Evolutionary conservation across 805 yeast genomes (phyloP).

Genomic region (Yarrowia divulgata): DNA sequence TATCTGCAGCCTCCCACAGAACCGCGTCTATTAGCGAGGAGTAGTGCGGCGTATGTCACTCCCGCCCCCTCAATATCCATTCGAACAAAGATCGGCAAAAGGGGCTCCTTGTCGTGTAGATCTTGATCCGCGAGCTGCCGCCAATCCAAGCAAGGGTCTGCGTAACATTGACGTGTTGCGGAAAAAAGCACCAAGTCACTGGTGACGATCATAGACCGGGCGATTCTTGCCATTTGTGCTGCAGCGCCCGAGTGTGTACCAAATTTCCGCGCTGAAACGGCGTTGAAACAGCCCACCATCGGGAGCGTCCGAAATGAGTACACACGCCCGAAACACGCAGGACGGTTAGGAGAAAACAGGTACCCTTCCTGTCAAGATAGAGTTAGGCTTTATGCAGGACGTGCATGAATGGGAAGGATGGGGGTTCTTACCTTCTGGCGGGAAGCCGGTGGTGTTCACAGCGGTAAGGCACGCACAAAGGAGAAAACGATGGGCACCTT

Average conservation of each 20-base stretch:
- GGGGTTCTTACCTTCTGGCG: neutral
- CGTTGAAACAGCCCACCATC: neutral
- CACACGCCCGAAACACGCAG: neutral
- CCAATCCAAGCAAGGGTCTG: conserved; percentile 37
- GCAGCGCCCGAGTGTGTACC: neutral
- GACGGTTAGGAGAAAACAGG: conserved; percentile 10
- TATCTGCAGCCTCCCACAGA: neutral
- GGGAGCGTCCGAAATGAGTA: neutral
- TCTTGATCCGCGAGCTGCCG: conserved; percentile 38
- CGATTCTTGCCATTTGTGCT: neutral
- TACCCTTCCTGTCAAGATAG: neutral
- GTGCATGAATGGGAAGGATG: conserved; percentile 18
- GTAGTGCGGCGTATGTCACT: neutral
- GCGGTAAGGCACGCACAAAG: conserved; percentile 15
- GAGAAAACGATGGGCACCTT: neutral
- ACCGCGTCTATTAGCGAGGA: neutral
- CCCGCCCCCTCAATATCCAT: neutral
- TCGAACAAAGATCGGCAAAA: neutral
- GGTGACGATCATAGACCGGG: neutral
- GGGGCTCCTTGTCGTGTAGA: conserved; percentile 15
- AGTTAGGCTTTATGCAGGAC: neutral
- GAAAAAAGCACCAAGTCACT: neutral
- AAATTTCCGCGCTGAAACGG: neutral
- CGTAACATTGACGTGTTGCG: conserved; percentile 4
- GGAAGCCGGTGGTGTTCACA: conserved; percentile 1